Percentiles rank a stretch among this genome's conserved stretches.
These are phyloP conservation scores for Nannizziopsis barbatae DNA, from an alignment of 2,329 filamentous ascomycete species.

Conservation along the genomic window DNA sequence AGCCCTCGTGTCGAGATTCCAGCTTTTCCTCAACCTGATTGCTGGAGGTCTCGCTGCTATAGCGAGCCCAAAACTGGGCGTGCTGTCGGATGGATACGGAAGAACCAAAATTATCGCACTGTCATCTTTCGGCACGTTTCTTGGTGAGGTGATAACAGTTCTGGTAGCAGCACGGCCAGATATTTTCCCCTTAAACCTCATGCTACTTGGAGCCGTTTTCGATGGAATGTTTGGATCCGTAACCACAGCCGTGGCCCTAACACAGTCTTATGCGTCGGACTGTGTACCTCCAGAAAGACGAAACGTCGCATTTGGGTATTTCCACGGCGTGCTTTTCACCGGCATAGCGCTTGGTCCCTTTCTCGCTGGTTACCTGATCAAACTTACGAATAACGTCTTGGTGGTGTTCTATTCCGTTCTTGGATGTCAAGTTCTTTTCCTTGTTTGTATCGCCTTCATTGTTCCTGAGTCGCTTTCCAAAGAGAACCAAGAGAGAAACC, in stretches of 20 bases:
- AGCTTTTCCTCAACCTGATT: slow-evolving; percentile 61
- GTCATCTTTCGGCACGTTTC: slow-evolving; percentile 61
- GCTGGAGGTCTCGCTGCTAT: slow-evolving; percentile 69
- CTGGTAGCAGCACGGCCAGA: slow-evolving; percentile 66
- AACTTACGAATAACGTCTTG: slow-evolving; percentile 61
- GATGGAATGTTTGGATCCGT: slow-evolving; percentile 86
- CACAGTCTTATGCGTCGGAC: slow-evolving; percentile 79
- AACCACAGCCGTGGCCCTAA: slow-evolving; percentile 66
- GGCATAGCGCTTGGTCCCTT: slow-evolving; percentile 84
- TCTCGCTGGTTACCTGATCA: slow-evolving; percentile 66
- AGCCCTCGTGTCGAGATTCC: slow-evolving; percentile 63
- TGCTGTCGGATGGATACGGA: slow-evolving; percentile 77
- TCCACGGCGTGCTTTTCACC: slow-evolving; percentile 77
- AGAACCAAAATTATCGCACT: slow-evolving; percentile 63
- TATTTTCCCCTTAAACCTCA: slow-evolving; percentile 60
- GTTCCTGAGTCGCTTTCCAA: slow-evolving; percentile 77
- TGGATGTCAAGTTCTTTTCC: slow-evolving; percentile 60
- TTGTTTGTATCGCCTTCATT: slow-evolving; percentile 57
- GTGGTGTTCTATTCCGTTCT: slow-evolving; percentile 77
- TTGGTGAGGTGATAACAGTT: slow-evolving; percentile 66
- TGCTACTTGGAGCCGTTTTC: slow-evolving; percentile 63
- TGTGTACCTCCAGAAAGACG: slow-evolving; percentile 71
- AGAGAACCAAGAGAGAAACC: slow-evolving; percentile 57
- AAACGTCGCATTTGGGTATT: slow-evolving; percentile 74
- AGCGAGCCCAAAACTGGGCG: slow-evolving; percentile 69